phyloP scores from a whole-genome alignment of 257 asterid species.

The Plectranthus barbatus region DNA sequence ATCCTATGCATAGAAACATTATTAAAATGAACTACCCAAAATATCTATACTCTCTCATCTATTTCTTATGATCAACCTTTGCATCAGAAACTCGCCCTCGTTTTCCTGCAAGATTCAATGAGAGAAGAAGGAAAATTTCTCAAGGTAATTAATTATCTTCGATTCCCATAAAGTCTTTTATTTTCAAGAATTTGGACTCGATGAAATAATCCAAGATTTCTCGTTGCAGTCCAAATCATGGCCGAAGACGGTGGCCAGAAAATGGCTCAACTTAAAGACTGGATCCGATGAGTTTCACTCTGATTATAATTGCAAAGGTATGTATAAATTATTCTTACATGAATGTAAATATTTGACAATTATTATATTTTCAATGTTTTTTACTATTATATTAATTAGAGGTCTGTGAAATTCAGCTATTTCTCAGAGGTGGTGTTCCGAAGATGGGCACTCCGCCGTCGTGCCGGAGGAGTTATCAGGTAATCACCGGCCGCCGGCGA shows the following conservation, averaged over 20 bases:
- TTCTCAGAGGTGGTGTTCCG: conserved; percentile 40
- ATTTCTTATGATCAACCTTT: not conserved
- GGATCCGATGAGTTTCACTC: conserved; percentile 53
- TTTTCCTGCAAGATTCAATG: conserved; percentile 31
- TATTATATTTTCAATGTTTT: not conserved
- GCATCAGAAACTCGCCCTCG: conserved; percentile 1
- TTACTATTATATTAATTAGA: not conserved
- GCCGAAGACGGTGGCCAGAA: conserved; percentile 53
- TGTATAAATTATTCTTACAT: no score
- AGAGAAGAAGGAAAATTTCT: conserved; percentile 23
- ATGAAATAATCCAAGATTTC: no score
- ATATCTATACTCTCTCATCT: conserved; percentile 12
- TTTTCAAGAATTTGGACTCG: no score
- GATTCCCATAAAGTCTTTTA: no score
- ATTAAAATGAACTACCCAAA: not conserved
- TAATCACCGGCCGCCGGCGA: conserved; percentile 7
- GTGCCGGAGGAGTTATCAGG: conserved; percentile 78
- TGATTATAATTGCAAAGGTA: conserved; percentile 42
- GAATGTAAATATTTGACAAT: no score
- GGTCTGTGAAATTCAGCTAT: conserved; percentile 11
- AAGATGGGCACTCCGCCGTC: conserved; percentile 44
- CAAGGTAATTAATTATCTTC: no score
- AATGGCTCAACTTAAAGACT: conserved; percentile 52
- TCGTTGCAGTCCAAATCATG: conserved; percentile 53
- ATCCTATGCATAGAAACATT: not conserved